Base-by-base conservation (phyloP, 164 flowering plant genomes). In the Dillenia suffruticosa region DNA sequence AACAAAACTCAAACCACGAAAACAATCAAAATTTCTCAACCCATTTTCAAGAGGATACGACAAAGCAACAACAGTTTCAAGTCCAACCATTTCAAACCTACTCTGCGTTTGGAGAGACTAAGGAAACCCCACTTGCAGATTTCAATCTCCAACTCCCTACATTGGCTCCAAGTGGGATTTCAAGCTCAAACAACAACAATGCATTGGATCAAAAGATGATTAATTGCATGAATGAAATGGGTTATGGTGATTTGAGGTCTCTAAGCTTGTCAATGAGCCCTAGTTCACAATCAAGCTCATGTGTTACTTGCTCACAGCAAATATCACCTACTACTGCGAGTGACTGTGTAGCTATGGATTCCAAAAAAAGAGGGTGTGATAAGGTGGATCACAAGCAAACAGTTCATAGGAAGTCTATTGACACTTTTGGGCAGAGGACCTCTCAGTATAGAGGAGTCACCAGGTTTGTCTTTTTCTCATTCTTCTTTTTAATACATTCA, bases 401-500 rank as follows among this genome's bases (percentile, higher is more conserved):
- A 70, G 82, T 81, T 70, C 89, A 84, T 64, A 72, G 92, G 69
- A 86, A 86, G 63, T 84, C 92, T 44, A 67, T 84, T 16, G 92
- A 87, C 63, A 87, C 89, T 50, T 87, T 87, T 74, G 92, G 92
- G 9, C 92, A 87, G 61, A 82, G 89, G 70, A 87, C 92, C 15
- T 87, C 92, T 44, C 89, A 84, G 74, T 87, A 82, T 52, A 75
- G 92, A 72, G 92, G 92, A 66, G 92, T 87, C 46, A 87, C 92
- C 51, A 87, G 89, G 92, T 86, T 5, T 26, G 68, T 69, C 58
- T 24, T 8, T 45, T n/a, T 14, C 45, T 54, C 16, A 46, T 49
- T 57, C 26, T 19, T 58, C 22, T 16, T 32, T 10, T n/a, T 44
- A 40, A 19, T 54, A 9, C 22, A 46, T 46, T 50, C 17, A 1